Evolutionary conservation across 768 basidiomycete species (phyloP).

Genomic region (Pulveroboletus frians): DNA sequence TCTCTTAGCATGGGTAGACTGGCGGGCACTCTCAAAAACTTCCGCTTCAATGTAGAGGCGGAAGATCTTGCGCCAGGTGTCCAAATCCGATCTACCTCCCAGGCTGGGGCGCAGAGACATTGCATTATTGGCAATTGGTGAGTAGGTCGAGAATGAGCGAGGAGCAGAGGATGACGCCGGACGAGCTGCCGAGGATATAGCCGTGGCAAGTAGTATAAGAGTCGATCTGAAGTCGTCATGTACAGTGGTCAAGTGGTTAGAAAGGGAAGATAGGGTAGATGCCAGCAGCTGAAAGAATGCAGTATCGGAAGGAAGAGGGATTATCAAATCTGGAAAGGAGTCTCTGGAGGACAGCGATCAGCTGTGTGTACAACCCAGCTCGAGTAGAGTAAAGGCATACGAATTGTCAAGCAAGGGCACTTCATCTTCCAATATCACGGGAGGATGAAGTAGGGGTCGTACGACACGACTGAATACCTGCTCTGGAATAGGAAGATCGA

Average conservation of each 20-base stretch:
- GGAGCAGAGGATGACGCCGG: conserved; percentile 30
- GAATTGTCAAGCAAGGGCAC: background rate
- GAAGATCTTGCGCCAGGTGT: conserved; percentile 88
- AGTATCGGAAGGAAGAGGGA: conserved; percentile 75
- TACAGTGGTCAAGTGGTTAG: conserved; percentile 46
- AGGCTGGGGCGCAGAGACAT: conserved; percentile 37
- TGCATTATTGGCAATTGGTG: conserved; percentile 16
- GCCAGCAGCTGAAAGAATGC: conserved; percentile 76
- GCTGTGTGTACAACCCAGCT: background rate
- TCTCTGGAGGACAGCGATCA: conserved; percentile 5
- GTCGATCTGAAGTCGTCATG: conserved; percentile 45
- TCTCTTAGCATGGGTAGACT: conserved; percentile 62
- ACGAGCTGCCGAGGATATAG: conserved; percentile 30
- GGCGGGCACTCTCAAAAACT: conserved; percentile 72
- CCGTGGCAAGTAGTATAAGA: conserved; percentile 43
- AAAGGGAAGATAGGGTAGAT: conserved; percentile 51
- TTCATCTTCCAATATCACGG: background rate
- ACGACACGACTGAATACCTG: conserved; percentile 4
- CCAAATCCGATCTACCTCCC: conserved; percentile 53
- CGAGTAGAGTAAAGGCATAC: conserved; percentile 6
- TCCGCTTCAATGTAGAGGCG: conserved; percentile 80
- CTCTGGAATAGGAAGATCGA: conserved; percentile 14
- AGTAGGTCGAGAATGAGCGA: conserved; percentile 31
- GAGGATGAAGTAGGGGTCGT: conserved; percentile 3
- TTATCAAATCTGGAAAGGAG: conserved; percentile 50